Evolutionary conservation across 2,329 filamentous ascomycete genomes (phyloP), one percentile per base, ranked within the genome.

Genomic region (Grosmannia huntii): DNA sequence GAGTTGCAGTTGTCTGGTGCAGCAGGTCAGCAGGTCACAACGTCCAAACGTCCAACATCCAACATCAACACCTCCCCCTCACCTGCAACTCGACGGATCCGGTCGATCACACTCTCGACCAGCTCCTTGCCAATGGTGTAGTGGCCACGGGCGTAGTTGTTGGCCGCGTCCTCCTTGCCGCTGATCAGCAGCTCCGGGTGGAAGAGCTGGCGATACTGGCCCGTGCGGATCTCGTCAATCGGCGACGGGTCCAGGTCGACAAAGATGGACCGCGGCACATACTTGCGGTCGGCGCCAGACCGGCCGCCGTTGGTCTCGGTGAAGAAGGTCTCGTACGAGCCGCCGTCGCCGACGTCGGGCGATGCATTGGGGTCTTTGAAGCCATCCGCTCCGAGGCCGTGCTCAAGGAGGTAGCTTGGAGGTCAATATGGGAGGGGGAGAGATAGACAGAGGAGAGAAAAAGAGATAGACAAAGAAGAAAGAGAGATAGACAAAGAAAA

Each of bases 41-140:
- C n/a, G n/a, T n/a, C n/a, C n/a, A n/a, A n/a, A n/a, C n/a, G n/a
- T n/a, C n/a, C n/a, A n/a, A n/a, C n/a, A n/a, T n/a, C n/a, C n/a
- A n/a, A n/a, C n/a, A n/a, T n/a, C n/a, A n/a, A n/a, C n/a, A n/a
- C n/a, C n/a, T n/a, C n/a, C n/a, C n/a, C n/a, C 80, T 68, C 69
- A 86, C 84, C 84, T 69, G 79, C 80, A 66, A 86, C 82, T 64
- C 84, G 84, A 67, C 84, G 84, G 65, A 87, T 81, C 65, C 81
- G 81, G 67, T 87, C 84, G 67, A 87, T 81, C 67, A 87, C 84
- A 65, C 73, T 79, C 69, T 87, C 84, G 58, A 86, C 81, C 81
- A 86, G 84, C 76, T 87, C 84, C 78, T 87, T 87, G 74, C 85
- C 85, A 66, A 87, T 83, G 65, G 85, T 87, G 74, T 88, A 87